Percentiles rank a stretch among this genome's conserved stretches.
These are phyloP conservation scores for Neostapfia colusana DNA, from an alignment of 176 grass and related monocot genomes.

Conservation along the genomic window DNA sequence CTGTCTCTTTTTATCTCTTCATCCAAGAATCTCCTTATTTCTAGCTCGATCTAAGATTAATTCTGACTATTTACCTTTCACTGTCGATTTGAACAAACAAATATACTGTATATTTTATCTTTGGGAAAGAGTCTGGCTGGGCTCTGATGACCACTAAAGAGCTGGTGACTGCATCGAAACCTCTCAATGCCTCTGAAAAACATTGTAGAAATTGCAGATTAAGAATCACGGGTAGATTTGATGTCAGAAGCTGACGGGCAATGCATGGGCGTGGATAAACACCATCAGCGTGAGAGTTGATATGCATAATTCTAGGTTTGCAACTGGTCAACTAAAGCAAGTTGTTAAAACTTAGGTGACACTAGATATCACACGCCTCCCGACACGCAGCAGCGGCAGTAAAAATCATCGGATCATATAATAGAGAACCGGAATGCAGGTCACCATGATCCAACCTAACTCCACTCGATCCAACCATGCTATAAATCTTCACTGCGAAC, in stretches of 20 bases:
- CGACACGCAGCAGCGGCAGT: neutral
- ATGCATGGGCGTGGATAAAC: neutral
- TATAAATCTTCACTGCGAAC: neutral
- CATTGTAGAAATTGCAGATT: neutral
- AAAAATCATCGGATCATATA: neutral
- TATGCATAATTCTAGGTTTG: neutral
- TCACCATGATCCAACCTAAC: constrained; percentile 51
- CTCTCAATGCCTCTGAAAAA: neutral
- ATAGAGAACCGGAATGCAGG: constrained; percentile 20
- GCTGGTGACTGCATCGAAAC: neutral
- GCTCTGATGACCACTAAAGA: neutral
- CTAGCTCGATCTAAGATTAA: neutral
- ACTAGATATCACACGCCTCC: constrained; percentile 12
- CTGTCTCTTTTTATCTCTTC: neutral
- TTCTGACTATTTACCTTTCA: too few species aligned
- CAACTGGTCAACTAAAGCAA: neutral
- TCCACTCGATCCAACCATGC: neutral
- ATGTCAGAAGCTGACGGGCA: neutral
- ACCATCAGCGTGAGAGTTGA: neutral
- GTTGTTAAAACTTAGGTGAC: constrained; percentile 36
- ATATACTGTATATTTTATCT: too few species aligned
- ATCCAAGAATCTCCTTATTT: too few species aligned
- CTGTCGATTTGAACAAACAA: neutral
- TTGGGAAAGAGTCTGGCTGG: neutral
- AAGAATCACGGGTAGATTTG: too few species aligned